A percentile compares a stretch with the other conserved stretches of the same genome.
phyloP scores from a whole-genome alignment of 192 early-diverging fungal genomes.

The Endogone sp. region DNA sequence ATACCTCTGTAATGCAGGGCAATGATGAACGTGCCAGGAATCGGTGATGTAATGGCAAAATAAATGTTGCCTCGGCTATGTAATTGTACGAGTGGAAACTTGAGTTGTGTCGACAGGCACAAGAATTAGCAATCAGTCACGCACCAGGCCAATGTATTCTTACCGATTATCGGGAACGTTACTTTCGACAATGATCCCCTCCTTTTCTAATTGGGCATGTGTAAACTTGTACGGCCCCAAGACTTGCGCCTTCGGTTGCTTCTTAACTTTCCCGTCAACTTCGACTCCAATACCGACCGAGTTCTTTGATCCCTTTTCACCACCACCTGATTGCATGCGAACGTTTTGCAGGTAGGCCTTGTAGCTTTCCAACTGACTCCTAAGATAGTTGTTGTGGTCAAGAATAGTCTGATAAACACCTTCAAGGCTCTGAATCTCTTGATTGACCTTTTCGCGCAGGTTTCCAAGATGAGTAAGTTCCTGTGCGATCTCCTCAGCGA shows the following conservation, averaged over 20 bases:
- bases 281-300: conserved; percentile 65
- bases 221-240: conserved; percentile 80
- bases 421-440: conserved; percentile 74
- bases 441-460: conserved; percentile 80
- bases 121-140: no score
- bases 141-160: conserved; percentile 10
- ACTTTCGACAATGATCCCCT: conserved; percentile 88
- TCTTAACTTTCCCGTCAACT: conserved; percentile 41
- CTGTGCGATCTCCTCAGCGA: conserved; percentile 86
- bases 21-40: conserved; percentile 88
- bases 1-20: conserved; percentile 81
- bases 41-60: conserved; percentile 85
- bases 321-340: conserved; percentile 59
- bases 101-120: no score
- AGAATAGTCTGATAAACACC: conserved; percentile 89
- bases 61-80: conserved; percentile 76
- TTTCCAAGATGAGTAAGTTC: conserved; percentile 91
- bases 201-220: conserved; percentile 80
- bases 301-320: conserved; percentile 28
- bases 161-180: conserved; percentile 89
- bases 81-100: background rate
- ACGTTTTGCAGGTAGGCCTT: conserved; percentile 95
- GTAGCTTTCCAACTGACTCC: conserved; percentile 88
- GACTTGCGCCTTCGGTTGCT: conserved; percentile 28
- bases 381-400: conserved; percentile 91